Base-by-base conservation (phyloP, 805 yeast species). In the Sugiyamaella mastotermitis region DNA sequence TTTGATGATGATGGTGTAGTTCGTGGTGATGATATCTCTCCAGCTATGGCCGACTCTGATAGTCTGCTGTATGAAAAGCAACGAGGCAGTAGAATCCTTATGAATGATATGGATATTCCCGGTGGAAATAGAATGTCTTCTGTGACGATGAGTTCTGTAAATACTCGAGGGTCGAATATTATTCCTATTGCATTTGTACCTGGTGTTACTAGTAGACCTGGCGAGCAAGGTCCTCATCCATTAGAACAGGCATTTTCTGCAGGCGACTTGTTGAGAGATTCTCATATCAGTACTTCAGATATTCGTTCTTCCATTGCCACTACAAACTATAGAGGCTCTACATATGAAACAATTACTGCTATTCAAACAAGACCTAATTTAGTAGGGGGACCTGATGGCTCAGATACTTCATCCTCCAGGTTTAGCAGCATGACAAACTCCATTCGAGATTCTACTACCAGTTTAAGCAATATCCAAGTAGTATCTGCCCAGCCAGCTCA, bases 171-270 rank as follows among this genome's bases (percentile, higher is more conserved):
- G 3, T 83, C 94, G 10, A 87, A 88, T 58, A 78, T 88, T 47
- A 72, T 88, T 44, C 95, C 95, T 14, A 81, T 90, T 41, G 95
- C 95, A 2, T 88, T 87, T 56, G 84, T 88, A 43, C 97, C 97
- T 0, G 97, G 97, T 25, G 96, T 87, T 31, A 83, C 55, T 21
- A 44, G 50, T 26, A 46, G 40, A 13, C 50, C 43, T 37, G 29
- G 37, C 21, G 21, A 41, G 24, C 34, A 49, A 26, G 40, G 46
- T 40, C 40, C 38, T 21, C 45, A 47, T 9, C 50, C 52, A 21
- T 58, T 54, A 48, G 43, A 42, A 31, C 45, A 41, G 42, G 35
- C 37, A 27, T 47, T 54, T 39, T 40, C 48, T 5, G 56, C 56
- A 3, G 49, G 48, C 5, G 56, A 52, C 29, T 39, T 50, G 10